A percentile compares a stretch with the other conserved stretches of the same genome.
Conservation (phyloP, 805 yeast genomes). For the Pichia kluyveri region DNA sequence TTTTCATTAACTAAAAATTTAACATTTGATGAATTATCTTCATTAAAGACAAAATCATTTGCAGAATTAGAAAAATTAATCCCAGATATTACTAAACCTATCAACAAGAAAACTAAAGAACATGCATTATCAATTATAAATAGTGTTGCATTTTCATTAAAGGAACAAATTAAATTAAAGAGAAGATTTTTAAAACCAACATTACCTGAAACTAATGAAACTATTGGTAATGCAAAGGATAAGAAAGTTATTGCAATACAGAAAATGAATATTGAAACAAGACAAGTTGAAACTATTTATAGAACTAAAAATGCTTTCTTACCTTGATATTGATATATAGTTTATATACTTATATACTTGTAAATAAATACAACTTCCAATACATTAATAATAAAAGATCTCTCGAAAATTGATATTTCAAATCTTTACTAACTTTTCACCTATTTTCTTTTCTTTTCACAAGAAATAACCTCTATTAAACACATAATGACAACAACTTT, state of each 20-base stretch:
- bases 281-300: conserved; percentile 42
- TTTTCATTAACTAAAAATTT: conserved; percentile 32
- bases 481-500: background rate
- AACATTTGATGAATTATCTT: conserved; percentile 26
- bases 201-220: conserved; percentile 39
- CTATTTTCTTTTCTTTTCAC: background rate
- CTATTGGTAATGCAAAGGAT: conserved; percentile 26
- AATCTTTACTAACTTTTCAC: too few species aligned
- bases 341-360: background rate
- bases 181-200: conserved; percentile 47
- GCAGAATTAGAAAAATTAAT: conserved; percentile 13
- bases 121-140: conserved; percentile 36
- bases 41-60: conserved; percentile 15
- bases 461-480: background rate
- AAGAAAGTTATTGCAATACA: conserved; percentile 43
- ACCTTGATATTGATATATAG: conserved; percentile 1
- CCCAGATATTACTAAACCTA: conserved; percentile 16
- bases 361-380: too few species aligned
- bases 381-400: too few species aligned
- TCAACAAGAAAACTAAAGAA: conserved; percentile 30
- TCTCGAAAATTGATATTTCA: too few species aligned
- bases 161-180: conserved; percentile 32
- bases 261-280: conserved; percentile 52
- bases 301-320: conserved; percentile 46
- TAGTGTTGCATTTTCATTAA: conserved; percentile 28